A percentile compares a stretch with the other conserved stretches of the same genome.
These are phyloP conservation scores for Rhodotorula graminis DNA, from an alignment of 768 basidiomycete species.

Conservation along the genomic window DNA sequence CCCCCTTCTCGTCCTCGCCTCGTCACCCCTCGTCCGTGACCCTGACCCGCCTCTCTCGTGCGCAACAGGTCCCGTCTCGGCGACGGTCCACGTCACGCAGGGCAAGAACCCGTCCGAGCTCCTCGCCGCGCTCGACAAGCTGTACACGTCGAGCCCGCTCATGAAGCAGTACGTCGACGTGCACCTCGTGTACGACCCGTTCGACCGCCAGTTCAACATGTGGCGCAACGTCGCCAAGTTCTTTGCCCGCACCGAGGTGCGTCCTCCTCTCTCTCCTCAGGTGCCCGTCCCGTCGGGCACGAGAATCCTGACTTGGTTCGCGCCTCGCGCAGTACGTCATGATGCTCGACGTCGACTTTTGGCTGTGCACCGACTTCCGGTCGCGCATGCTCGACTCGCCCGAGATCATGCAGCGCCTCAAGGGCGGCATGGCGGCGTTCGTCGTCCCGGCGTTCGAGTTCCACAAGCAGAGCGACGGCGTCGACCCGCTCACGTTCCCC, in stretches of 20 bases:
- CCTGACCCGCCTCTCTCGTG: too few relatives aligned
- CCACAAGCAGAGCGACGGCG: slow-evolving; percentile 60
- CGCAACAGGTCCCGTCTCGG: slow-evolving; percentile 70
- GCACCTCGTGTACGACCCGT: slow-evolving; percentile 72
- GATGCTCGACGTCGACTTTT: slow-evolving; percentile 89
- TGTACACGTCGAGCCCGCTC: slow-evolving; percentile 63
- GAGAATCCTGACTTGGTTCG: neutral
- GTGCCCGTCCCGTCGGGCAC: neutral
- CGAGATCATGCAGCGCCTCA: slow-evolving; percentile 53
- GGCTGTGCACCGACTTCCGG: slow-evolving; percentile 74
- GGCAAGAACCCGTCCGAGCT: slow-evolving; percentile 48
- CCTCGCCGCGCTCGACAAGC: slow-evolving; percentile 60
- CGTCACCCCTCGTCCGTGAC: neutral
- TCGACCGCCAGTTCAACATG: slow-evolving; percentile 76
- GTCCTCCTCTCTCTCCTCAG: neutral
- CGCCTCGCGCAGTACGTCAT: slow-evolving; percentile 57
- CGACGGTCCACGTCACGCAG: slow-evolving; percentile 66
- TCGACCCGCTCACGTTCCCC: slow-evolving; percentile 60
- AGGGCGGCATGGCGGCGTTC: slow-evolving; percentile 60
- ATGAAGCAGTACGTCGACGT: slow-evolving; percentile 73
- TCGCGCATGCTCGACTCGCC: slow-evolving; percentile 53
- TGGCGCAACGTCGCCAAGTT: slow-evolving; percentile 83
- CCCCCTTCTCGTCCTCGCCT: neutral
- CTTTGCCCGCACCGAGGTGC: slow-evolving; percentile 66
- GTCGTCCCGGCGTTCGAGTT: slow-evolving; percentile 86